Base-by-base conservation (phyloP, 2,329 filamentous ascomycete species). In the Rhytidhysteron rufulum region DNA sequence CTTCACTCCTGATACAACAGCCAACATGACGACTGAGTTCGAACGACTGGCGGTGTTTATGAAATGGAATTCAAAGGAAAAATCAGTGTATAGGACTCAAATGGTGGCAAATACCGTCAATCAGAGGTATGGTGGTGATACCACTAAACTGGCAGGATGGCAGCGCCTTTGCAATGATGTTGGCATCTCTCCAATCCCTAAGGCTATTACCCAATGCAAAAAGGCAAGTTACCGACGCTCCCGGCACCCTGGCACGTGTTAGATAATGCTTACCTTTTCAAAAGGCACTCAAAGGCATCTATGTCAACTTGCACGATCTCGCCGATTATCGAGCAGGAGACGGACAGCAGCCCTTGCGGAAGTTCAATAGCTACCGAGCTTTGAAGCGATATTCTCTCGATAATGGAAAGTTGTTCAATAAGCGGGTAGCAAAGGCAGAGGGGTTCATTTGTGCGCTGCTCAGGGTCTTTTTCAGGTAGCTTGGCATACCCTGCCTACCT, bases 301-400 rank as follows among this genome's bases (percentile, higher is more conserved):
- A 45, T 17, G 40, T 51, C 39, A 51, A 51, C 31, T 31, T 48
- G 9, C 30, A 43, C 9, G 46, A 51, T 29, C 35, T 51, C 16
- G 36, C 47, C 21, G 16, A 44, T 13, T 24, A 34, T 5, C 38
- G 41, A 8, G 40, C 15, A 18, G 4, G 38, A 38, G 4, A 20
- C 2, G 4, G 30, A 43, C 15, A 36, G n/a, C n/a, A n/a, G n/a
- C n/a, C n/a, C n/a, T n/a, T 48, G 17, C 7, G 15, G 1, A 25
- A 25, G 8, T 51, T 47, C 31, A 8, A 30, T 5, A 34, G 21
- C 13, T 13, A 20, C 13, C 34, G 33, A 7, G 13, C 30, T 5
- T 25, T 47, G 20, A 21, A 10, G 4, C 18, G 21, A 6, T 44
- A 51, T 39, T 41, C 43, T 4, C 17, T 10, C 1, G 19, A 29